Evolutionary conservation across 139 green algal species (phyloP), one percentile per base, ranked within the genome.

Genomic region (Pleodorina starrii): DNA sequence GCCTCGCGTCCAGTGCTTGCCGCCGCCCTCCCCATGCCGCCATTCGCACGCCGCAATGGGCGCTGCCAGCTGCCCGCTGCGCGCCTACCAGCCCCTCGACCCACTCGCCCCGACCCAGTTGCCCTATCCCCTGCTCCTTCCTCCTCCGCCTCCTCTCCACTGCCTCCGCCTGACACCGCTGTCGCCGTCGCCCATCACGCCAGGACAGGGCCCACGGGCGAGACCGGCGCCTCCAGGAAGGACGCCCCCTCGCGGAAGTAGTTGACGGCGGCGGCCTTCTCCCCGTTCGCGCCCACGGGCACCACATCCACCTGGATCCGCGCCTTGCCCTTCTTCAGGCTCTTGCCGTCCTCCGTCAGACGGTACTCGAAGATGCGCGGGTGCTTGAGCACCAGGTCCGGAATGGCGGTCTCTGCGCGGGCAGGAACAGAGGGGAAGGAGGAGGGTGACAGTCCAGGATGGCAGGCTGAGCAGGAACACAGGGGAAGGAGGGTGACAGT

Each of bases 221-320:
- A 92, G 44, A 95, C 92, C 59, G 93, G 93, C 5, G 90, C 86
- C 32, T 60, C 85, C 38, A 94, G n/a, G 88, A 94, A 95, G 11
- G 79, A 83, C 1, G 93, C 91, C 29, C 82, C 85, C 76, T 94
- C 90, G 38, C 93, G 85, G 85, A 94, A 95, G 91, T 95, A 95
- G 89, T 93, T 94, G 50, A 95, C 93, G 17, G 51, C 87, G 0
- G 74, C 74, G 19, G 90, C 93, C 46, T 50, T 85, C 42, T 35
- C 50, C 29, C 78, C 85, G 16, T 91, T 74, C 5, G 43, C 32
- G 77, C 76, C 40, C 32, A 60, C 72, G 3, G 93, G 91, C 44
- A 95, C 42, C n/a, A 93, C 93, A 60, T 95, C 93, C 75, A 95
- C 93, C 89, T 95, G 92, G 85, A 95, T 95, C 87, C 93, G 91